Evolutionary conservation across 495 filamentous ascomycete genomes (phyloP), one percentile per base, ranked within the genome.

Genomic region (Hyaloscypha finlandica): DNA sequence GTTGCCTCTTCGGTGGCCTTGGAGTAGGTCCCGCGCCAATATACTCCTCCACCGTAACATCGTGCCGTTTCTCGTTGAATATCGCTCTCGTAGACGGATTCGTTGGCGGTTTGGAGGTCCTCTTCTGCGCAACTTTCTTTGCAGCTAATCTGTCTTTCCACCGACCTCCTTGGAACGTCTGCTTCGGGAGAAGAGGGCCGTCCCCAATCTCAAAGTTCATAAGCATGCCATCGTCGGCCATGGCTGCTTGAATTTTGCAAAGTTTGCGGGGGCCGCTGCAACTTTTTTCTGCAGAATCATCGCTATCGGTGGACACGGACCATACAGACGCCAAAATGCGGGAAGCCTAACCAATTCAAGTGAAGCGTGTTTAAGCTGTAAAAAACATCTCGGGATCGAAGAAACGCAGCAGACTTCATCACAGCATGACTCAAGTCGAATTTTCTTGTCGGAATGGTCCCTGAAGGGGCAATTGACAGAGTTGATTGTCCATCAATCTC

Each of bases 171-270:
- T 88, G 93, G 75, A 96, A 92, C 67, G 86, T 89, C 56, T 85
- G 81, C 64, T 88, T 90, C 0, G 82, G 35, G 0, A 80, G 78
- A 31, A 76, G 53, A 20, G 79, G 61, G 19, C 80, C 82, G 69
- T 91, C 90, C 16, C 84, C 82, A 33, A 95, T 80, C 63, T 90
- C 85, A 74, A 97, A 97, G 75, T 99, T 98, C 76, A 97, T 82
- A 57, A 97, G 85, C 86, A 99, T 90, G 59, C 92, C 93, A 89
- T 96, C 91, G 80, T 97, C 93, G 25, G 92, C 92, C 94, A 97
- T 97, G 54, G 56, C 59, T 68, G 68, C 56, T 19, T 37, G 30
- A n/a, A 14, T 39, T 30, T 30, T 42, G 37, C 14, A 42, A 25
- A 39, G 35, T 19, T 63, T 63, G 16, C 14, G 51, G 8, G 51